Base-by-base conservation (phyloP, 495 filamentous ascomycete genomes). In the Aspergillus funiculosus region DNA sequence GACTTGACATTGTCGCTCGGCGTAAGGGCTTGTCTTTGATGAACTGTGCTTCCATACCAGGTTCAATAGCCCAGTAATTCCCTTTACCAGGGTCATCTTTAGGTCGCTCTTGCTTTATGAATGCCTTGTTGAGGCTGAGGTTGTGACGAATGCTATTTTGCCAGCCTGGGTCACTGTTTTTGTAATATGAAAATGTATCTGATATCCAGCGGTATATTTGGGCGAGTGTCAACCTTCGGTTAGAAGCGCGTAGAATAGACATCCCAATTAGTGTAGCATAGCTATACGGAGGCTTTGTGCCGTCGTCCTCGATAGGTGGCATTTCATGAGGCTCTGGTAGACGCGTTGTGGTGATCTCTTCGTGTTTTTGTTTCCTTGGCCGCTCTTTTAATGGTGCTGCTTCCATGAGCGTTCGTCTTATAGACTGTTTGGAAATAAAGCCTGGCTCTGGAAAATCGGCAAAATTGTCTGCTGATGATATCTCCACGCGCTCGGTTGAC, bases 121-220 rank as follows among this genome's bases (percentile, higher is more conserved):
- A 97, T n/a, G 85, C 85, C 62, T 96, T 96, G 69, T 95, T 95
- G 17, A 97, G 72, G 57, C 87, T 94, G n/a, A 98, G 81, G 50
- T 98, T 98, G 58, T 98, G 92, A 1, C 92, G 84, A 63, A 98
- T 98, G 68, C 91, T 95, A 61, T 98, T 98, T 66, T 96, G 90
- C 92, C 92, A 98, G 19, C 92, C 91, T 4, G 86, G 77, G 43
- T 94, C 88, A 25, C 81, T 76, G 13, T 80, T 78, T 44, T 81
- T 81, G 69, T 96, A 98, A 63, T 86, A 94, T 2, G 76, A 78
- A 61, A 87, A 98, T 3, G 84, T 92, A 59, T 97, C 88, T 1
- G 87, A 89, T 47, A 98, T 97, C 92, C 92, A 98, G 58, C 92
- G 94, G 77, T 98, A 98, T 50, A 98, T 98, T 60, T 96, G 90